A percentile compares a stretch with the other conserved stretches of the same genome.
phyloP scores from a whole-genome alignment of 1,284 basidiomycete species.

The Volvariella surrecta region DNA sequence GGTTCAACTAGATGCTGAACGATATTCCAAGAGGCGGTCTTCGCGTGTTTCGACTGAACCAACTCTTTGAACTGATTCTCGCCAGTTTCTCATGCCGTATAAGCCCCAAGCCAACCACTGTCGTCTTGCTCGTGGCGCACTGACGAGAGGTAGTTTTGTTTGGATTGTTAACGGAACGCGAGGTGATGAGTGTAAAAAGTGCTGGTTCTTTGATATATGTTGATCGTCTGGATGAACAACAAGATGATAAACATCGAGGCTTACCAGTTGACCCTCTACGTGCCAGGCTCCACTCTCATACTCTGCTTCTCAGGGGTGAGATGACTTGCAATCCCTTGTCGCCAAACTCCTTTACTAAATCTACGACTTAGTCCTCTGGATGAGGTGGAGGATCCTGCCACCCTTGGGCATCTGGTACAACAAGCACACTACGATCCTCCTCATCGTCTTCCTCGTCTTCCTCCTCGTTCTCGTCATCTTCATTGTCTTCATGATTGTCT shows the following conservation, averaged over 20 bases:
- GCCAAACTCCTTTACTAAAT: slow-evolving; percentile 11
- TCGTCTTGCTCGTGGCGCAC: too few species aligned
- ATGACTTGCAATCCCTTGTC: slow-evolving; percentile 28
- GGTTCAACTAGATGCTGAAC: slow-evolving; percentile 33
- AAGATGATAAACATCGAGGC: slow-evolving; percentile 5
- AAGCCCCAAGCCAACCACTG: too few species aligned
- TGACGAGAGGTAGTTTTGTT: too few species aligned
- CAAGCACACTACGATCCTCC: slow-evolving; percentile 16
- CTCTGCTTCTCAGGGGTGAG: slow-evolving; percentile 32
- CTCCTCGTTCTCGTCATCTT: too few species aligned
- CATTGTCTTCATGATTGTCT: slow-evolving; percentile 1
- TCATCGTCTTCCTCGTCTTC: slow-evolving; percentile 1
- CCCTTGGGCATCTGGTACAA: slow-evolving; percentile 8
- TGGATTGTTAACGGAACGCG: too few species aligned
- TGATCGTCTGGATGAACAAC: slow-evolving; percentile 15
- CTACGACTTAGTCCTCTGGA: slow-evolving; percentile 7
- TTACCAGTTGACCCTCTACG: slow-evolving; percentile 26
- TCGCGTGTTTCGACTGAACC: slow-evolving; percentile 22
- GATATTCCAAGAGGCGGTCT: slow-evolving; percentile 27
- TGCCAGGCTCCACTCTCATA: slow-evolving; percentile 30
- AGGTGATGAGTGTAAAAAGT: too few species aligned
- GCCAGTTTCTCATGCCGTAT: too few species aligned
- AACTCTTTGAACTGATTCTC: slow-evolving; percentile 15
- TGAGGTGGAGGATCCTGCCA: slow-evolving; percentile 3
- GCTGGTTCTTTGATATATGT: slow-evolving; percentile 20